Conservation (phyloP, 2,329 filamentous ascomycete species). For the Biscogniauxia mediterranea region DNA sequence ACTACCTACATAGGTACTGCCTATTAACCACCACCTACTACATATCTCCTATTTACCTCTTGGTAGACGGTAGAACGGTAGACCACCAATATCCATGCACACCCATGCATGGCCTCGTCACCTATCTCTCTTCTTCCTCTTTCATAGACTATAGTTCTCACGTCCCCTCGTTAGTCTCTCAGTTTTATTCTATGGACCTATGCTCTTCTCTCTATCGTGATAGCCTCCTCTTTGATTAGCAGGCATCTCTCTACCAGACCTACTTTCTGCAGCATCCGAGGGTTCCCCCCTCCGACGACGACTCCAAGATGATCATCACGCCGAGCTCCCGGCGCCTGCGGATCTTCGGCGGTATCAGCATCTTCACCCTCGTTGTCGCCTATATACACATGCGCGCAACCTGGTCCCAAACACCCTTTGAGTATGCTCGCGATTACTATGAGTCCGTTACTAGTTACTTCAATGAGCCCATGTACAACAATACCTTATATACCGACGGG, state of each 20-base stretch:
- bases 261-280: background rate
- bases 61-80: too few species aligned
- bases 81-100: background rate
- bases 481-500: conserved; percentile 38
- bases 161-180: background rate
- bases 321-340: conserved; percentile 31
- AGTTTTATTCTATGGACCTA: background rate
- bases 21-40: background rate
- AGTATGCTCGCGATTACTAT: conserved; percentile 31
- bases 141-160: background rate
- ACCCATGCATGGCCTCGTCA: background rate
- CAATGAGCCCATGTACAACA: conserved; percentile 35
- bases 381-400: conserved; percentile 27
- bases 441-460: conserved; percentile 30
- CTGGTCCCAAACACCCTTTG: conserved; percentile 27
- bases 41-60: too few species aligned
- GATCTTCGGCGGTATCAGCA: conserved; percentile 26
- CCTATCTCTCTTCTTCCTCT: background rate
- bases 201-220: background rate
- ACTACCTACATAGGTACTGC: too few species aligned
- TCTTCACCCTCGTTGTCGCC: conserved; percentile 22
- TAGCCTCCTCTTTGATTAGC: conserved; percentile 1
- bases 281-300: background rate
- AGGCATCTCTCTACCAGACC: conserved; percentile 7
- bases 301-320: conserved; percentile 27